Percentiles rank a stretch among this genome's conserved stretches.
These are phyloP conservation scores for Shiraia sp. DNA, from an alignment of 2,329 filamentous ascomycete genomes.

Conservation along the genomic window DNA sequence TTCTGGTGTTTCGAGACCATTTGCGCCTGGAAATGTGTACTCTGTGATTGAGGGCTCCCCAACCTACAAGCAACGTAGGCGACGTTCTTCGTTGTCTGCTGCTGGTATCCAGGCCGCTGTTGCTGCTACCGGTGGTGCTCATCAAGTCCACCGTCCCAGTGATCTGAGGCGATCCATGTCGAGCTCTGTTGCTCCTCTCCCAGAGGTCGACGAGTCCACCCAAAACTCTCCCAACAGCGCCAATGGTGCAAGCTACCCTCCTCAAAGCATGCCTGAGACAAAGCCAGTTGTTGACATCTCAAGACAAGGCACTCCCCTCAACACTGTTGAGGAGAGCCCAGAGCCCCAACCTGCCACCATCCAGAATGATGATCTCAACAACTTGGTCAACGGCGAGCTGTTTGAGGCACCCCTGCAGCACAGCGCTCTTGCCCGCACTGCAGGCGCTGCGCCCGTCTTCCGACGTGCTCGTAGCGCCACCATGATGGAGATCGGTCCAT, in stretches of 20 bases:
- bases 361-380: slow-evolving; percentile 70
- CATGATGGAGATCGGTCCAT: slow-evolving; percentile 93
- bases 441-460: slow-evolving; percentile 70
- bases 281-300: slow-evolving; percentile 78
- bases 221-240: slow-evolving; percentile 80
- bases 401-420: slow-evolving; percentile 55
- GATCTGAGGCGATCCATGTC: slow-evolving; percentile 92
- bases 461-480: slow-evolving; percentile 92
- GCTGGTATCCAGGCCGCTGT: slow-evolving; percentile 74
- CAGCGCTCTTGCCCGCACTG: slow-evolving; percentile 63
- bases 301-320: slow-evolving; percentile 86
- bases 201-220: slow-evolving; percentile 76
- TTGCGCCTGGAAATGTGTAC: slow-evolving; percentile 81
- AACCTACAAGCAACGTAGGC: slow-evolving; percentile 95
- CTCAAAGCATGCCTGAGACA: slow-evolving; percentile 72
- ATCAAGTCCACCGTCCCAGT: slow-evolving; percentile 76
- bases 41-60: slow-evolving; percentile 97
- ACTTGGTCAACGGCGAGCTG: slow-evolving; percentile 42
- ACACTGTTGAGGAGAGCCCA: slow-evolving; percentile 80
- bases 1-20: slow-evolving; percentile 67
- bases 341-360: slow-evolving; percentile 71
- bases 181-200: slow-evolving; percentile 78
- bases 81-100: slow-evolving; percentile 89
- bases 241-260: slow-evolving; percentile 57
- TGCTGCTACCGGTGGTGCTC: slow-evolving; percentile 58